Base-by-base conservation (phyloP, 768 basidiomycete genomes). In the Mycena latifolia region DNA sequence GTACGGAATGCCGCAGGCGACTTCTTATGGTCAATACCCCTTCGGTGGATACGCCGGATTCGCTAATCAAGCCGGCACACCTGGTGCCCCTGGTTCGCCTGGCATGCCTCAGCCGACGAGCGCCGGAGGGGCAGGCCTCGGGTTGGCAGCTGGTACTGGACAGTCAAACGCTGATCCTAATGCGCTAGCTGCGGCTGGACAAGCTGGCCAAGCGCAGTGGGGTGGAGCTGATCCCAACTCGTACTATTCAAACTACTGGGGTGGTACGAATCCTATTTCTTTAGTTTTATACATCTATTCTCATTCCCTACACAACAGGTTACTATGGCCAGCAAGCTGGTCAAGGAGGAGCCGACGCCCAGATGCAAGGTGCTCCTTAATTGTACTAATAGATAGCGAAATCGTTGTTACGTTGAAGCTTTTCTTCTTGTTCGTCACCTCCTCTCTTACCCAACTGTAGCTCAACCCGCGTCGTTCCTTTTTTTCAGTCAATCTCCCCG, bases 1-100 rank as follows among this genome's bases (percentile, higher is more conserved):
- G 92, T 95, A 95, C 76, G 92, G 93, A 67, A 92, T 95, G 86
- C 93, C 93, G 15, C 93, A 94, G 75, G 89, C 93, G 31, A 88
- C 85, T 72, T 84, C 87, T 20, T 95, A 95, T 69, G 92, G 89
- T 25, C 90, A 92, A 70, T 92, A 93, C 70, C 90, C 89, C 53
- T 95, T 93, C 75, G 86, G 87, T 71, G 89, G 83, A 25, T 94
- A 93, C 72, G 83, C 87, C 29, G 90, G 89, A 20, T 92, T 91
- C 82, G 88, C 90, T 48, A 87, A 81, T 63, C 88, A 88, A 66
- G 81, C 82, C 57, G 83, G 78, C n/a, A 78, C 85, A 45, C 81
- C 81, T 51, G 84, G 85, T 47, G 81, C 81, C 51, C 83, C 82
- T 27, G 86, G 85, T 46, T 85, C 85, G 55, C 86, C 86, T 55